These are phyloP conservation scores for Pleurotus citrinopileatus DNA, from an alignment of 768 basidiomycete genomes.

Conservation along the genomic window DNA sequence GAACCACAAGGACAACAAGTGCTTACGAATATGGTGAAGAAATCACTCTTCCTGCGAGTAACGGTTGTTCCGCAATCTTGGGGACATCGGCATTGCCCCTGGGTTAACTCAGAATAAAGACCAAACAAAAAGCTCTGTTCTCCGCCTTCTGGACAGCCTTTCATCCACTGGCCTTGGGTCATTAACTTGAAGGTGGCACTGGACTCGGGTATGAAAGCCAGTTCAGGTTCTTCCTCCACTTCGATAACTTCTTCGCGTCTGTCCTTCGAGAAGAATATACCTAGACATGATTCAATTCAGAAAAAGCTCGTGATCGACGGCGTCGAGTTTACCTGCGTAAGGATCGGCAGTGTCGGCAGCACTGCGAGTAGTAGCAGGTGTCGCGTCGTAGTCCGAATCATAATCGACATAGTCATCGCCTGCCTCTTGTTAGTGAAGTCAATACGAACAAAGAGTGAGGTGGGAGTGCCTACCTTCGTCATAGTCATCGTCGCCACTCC, in stretches of 20 bases:
- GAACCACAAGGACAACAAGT: conserved; percentile 5
- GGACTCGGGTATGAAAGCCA: conserved; percentile 35
- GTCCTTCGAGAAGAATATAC: conserved; percentile 92
- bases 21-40: conserved; percentile 81
- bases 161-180: conserved; percentile 95
- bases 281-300: conserved; percentile 9
- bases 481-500: conserved; percentile 44
- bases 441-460: background rate
- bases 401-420: conserved; percentile 72
- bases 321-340: conserved; percentile 65
- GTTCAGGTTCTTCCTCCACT: conserved; percentile 77
- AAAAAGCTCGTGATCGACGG: conserved; percentile 4
- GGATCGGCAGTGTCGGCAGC: conserved; percentile 69
- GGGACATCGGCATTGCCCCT: conserved; percentile 67
- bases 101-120: conserved; percentile 72
- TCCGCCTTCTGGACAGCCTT: conserved; percentile 90
- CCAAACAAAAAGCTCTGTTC: conserved; percentile 89
- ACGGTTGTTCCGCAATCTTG: conserved; percentile 67
- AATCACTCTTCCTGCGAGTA: conserved; percentile 67
- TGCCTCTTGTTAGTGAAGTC: conserved; percentile 18
- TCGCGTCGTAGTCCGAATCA: conserved; percentile 72
- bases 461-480: conserved; percentile 36
- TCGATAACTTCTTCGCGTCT: conserved; percentile 90
- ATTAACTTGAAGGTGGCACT: conserved; percentile 60
- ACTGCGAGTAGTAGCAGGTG: conserved; percentile 34